Conservation (phyloP, 768 basidiomycete species). For the Multifurca ochricompacta region DNA sequence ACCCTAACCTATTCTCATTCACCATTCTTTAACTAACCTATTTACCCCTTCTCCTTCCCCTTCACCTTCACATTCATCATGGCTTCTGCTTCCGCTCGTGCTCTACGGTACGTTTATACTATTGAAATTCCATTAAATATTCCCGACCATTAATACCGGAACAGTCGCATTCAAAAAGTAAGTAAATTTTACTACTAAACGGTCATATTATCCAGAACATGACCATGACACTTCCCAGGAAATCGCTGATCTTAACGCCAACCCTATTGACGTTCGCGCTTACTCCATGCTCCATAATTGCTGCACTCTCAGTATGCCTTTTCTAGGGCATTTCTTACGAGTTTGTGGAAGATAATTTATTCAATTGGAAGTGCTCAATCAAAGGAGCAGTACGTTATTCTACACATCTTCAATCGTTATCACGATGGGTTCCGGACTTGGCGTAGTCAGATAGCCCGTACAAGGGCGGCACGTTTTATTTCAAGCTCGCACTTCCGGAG, state of each 20-base stretch:
- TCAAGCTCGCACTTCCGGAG: conserved; percentile 62
- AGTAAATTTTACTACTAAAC: background rate
- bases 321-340: conserved; percentile 55
- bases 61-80: background rate
- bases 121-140: background rate
- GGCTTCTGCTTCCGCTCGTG: background rate
- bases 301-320: background rate
- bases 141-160: background rate
- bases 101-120: conserved; percentile 8
- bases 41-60: background rate
- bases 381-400: conserved; percentile 60
- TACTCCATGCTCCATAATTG: background rate
- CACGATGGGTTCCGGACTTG: background rate
- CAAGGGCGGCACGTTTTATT: conserved; percentile 73
- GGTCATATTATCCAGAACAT: background rate
- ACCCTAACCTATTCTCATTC: conserved; percentile 11
- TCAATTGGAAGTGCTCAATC: conserved; percentile 70
- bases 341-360: conserved; percentile 61
- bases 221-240: conserved; percentile 41
- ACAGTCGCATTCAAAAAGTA: conserved; percentile 73
- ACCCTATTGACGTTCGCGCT: conserved; percentile 54
- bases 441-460: conserved; percentile 70
- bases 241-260: conserved; percentile 49
- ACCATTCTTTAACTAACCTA: too few relatives aligned
- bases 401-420: conserved; percentile 8